Evolutionary conservation across 2,329 filamentous ascomycete genomes (phyloP).

Genomic region (Nemania abortiva): DNA sequence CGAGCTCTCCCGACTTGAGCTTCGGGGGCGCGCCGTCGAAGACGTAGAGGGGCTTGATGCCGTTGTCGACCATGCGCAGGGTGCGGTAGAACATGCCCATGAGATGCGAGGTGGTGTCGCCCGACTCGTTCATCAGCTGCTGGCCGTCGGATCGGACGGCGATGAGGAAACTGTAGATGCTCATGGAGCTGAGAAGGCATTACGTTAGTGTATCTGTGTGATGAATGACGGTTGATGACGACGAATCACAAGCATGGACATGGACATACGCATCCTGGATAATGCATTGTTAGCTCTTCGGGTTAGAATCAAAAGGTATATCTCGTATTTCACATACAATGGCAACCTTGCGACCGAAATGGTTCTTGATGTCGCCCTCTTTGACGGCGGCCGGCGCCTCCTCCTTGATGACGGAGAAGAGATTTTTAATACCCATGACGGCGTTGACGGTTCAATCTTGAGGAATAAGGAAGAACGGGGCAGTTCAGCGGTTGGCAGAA

Average conservation of each 20-base stretch:
- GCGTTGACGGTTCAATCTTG: slow-evolving; percentile 50
- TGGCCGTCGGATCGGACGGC: slow-evolving; percentile 97
- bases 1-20: slow-evolving; percentile 95
- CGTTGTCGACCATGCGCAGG: slow-evolving; percentile 96
- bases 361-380: slow-evolving; percentile 97
- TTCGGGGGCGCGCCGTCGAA: slow-evolving; percentile 98
- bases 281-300: slow-evolving; percentile 35
- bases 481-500: too few relatives aligned
- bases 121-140: slow-evolving; percentile 93
- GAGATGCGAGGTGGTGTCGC: slow-evolving; percentile 96
- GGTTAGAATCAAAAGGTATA: too few relatives aligned
- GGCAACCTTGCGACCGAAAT: slow-evolving; percentile 97
- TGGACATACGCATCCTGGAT: slow-evolving; percentile 67
- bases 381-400: slow-evolving; percentile 97
- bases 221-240: background rate
- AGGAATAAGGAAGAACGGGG: slow-evolving; percentile 1
- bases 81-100: slow-evolving; percentile 99
- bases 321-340: slow-evolving; percentile 73
- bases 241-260: too few relatives aligned
- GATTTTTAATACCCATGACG: slow-evolving; percentile 73
- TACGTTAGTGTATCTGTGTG: slow-evolving; percentile 26
- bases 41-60: slow-evolving; percentile 98
- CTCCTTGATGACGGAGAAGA: slow-evolving; percentile 86
- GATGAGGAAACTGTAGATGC: slow-evolving; percentile 98
- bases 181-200: slow-evolving; percentile 79